Conservation (phyloP, 257 asterid species). For the Nemophila menziesii region DNA sequence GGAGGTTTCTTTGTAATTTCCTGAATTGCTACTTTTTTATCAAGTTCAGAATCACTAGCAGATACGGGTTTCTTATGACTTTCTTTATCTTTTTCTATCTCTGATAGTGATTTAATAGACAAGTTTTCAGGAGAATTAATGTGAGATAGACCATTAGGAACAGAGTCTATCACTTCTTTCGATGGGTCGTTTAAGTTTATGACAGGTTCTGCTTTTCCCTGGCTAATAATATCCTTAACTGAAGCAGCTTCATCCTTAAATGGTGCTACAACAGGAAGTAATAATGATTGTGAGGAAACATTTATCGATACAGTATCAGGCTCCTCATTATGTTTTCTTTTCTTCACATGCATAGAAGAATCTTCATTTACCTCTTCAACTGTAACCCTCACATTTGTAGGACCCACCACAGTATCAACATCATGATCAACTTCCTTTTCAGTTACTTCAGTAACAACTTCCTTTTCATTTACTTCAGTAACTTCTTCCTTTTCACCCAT, state of each 20-base stretch:
- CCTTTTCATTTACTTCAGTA: conserved; percentile 26
- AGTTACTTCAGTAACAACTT: too few species aligned
- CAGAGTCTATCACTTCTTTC: conserved; percentile 25
- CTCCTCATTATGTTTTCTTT: conserved; percentile 17
- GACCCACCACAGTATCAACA: conserved; percentile 17
- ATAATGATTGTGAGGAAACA: conserved; percentile 5
- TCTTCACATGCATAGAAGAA: conserved; percentile 22
- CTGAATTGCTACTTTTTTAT: conserved; percentile 14
- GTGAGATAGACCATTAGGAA: conserved; percentile 23
- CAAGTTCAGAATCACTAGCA: conserved; percentile 20
- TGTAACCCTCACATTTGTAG: too few species aligned
- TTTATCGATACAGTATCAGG: conserved; percentile 3
- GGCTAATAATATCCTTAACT: conserved; percentile 14
- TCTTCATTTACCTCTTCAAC: conserved; percentile 17
- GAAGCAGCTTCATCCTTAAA: conserved; percentile 20
- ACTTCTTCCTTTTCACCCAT: conserved; percentile 17
- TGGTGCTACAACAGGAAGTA: too few species aligned
- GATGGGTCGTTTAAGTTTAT: conserved; percentile 15
- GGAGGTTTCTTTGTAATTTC: not conserved
- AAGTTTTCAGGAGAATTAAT: conserved; percentile 39
- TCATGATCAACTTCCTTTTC: conserved; percentile 20
- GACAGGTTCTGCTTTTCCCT: conserved; percentile 13
- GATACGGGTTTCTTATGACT: conserved; percentile 18
- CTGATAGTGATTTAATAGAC: conserved; percentile 21
- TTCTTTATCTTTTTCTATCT: conserved; percentile 14